These are phyloP conservation scores for Hypocrella siamensis DNA, from an alignment of 2,329 filamentous ascomycete genomes.

Conservation along the genomic window DNA sequence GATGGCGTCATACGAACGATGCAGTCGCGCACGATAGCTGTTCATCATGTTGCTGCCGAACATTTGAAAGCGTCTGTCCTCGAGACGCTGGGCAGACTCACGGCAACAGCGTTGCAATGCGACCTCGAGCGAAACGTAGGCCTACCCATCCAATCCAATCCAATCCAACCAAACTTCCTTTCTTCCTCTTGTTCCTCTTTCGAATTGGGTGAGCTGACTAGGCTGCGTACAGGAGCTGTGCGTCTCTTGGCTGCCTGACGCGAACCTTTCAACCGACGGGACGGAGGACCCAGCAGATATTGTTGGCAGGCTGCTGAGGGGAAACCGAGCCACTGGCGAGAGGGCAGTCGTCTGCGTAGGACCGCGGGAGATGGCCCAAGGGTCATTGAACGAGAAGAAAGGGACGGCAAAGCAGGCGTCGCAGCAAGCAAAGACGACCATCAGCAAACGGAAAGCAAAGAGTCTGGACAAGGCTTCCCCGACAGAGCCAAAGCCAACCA, in stretches of 20 bases:
- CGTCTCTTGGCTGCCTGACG: conserved; percentile 26
- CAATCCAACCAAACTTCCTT: no score
- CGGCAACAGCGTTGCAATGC: conserved; percentile 14
- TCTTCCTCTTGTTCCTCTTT: no score
- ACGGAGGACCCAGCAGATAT: conserved; percentile 26
- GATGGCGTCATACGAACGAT: conserved; percentile 14
- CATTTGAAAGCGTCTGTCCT: conserved; percentile 10
- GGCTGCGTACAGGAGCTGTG: conserved; percentile 11
- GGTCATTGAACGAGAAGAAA: no score
- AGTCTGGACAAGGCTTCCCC: no score
- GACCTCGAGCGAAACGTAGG: conserved; percentile 9
- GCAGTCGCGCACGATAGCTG: conserved; percentile 11
- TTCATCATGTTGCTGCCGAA: conserved; percentile 7
- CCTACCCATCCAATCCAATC: no score
- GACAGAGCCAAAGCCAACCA: no score
- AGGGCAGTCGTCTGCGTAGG: neutral
- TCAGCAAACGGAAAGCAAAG: no score
- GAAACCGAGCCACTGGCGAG: conserved; percentile 4
- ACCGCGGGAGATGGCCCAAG: no score
- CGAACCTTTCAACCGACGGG: conserved; percentile 2
- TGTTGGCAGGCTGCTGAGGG: conserved; percentile 28
- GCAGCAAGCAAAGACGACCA: no score
- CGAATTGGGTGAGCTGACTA: neutral
- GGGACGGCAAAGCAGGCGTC: no score
- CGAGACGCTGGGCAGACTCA: conserved; percentile 15